These are phyloP conservation scores for Jackrogersella minutella DNA, from an alignment of 495 filamentous ascomycete species.

Conservation along the genomic window DNA sequence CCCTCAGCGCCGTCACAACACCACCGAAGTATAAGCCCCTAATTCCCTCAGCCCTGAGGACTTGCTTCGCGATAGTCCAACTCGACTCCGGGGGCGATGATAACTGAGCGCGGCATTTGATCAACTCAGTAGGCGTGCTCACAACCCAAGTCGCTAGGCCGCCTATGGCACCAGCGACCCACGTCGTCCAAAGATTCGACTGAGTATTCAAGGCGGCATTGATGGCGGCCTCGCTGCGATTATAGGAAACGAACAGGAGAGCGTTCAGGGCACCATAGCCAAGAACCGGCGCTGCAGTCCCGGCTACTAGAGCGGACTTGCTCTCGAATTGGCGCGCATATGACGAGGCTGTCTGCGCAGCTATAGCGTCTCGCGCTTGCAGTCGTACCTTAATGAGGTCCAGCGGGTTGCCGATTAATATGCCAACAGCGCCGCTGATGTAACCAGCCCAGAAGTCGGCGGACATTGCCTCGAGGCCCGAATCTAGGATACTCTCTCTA, in stretches of 20 bases:
- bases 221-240: conserved; percentile 71
- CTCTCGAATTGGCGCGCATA: conserved; percentile 47
- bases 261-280: conserved; percentile 91
- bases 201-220: conserved; percentile 51
- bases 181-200: conserved; percentile 64
- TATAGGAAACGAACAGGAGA: conserved; percentile 85
- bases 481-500: background rate
- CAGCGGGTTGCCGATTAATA: conserved; percentile 86
- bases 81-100: conserved; percentile 52
- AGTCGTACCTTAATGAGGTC: conserved; percentile 85
- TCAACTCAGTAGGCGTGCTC: conserved; percentile 83
- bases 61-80: conserved; percentile 67
- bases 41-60: conserved; percentile 68
- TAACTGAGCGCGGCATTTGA: conserved; percentile 85
- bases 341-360: conserved; percentile 29
- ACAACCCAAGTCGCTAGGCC: conserved; percentile 84
- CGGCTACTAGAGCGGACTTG: conserved; percentile 53
- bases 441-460: conserved; percentile 90
- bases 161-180: conserved; percentile 76
- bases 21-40: conserved; percentile 81
- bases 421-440: conserved; percentile 80
- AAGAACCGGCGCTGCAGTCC: conserved; percentile 80
- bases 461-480: conserved; percentile 62
- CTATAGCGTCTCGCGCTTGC: conserved; percentile 61
- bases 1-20: conserved; percentile 76